phyloP scores from a whole-genome alignment of 164 flowering plant genomes.

The Protea cynaroides region DNA sequence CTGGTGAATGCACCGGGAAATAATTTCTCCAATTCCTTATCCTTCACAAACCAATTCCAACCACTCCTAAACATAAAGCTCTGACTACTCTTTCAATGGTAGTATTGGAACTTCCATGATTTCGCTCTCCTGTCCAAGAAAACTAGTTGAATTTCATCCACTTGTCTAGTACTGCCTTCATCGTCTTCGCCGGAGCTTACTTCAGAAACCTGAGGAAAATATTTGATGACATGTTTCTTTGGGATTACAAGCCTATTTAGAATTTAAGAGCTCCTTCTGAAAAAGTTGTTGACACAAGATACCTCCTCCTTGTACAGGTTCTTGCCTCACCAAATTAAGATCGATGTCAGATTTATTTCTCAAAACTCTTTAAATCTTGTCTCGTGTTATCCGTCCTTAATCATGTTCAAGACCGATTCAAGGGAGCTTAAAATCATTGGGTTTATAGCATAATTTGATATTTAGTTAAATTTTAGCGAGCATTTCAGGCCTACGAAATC shows the following conservation, averaged over 20 bases:
- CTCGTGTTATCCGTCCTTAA: slow-evolving; percentile 50
- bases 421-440: no score
- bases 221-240: slow-evolving; percentile 54
- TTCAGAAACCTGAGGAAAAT: slow-evolving; percentile 37
- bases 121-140: slow-evolving; percentile 44
- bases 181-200: slow-evolving; percentile 4
- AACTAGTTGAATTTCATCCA: slow-evolving; percentile 28
- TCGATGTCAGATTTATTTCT: slow-evolving; percentile 9
- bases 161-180: slow-evolving; percentile 10
- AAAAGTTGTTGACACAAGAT: slow-evolving; percentile 38
- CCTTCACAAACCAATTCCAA: slow-evolving; percentile 71
- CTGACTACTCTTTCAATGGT: slow-evolving; percentile 85
- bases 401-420: slow-evolving; percentile 46
- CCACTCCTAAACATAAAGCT: slow-evolving; percentile 77
- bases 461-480: no score
- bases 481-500: no score
- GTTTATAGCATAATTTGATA: no score
- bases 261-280: slow-evolving; percentile 82
- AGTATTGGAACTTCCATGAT: slow-evolving; percentile 67
- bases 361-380: slow-evolving; percentile 32
- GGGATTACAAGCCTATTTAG: slow-evolving; percentile 84
- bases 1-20: no score
- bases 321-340: slow-evolving; percentile 5
- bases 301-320: slow-evolving; percentile 11
- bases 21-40: slow-evolving; percentile 44